Conservation (phyloP, 192 early-diverging fungal species). For the Coemansia sp. region DNA sequence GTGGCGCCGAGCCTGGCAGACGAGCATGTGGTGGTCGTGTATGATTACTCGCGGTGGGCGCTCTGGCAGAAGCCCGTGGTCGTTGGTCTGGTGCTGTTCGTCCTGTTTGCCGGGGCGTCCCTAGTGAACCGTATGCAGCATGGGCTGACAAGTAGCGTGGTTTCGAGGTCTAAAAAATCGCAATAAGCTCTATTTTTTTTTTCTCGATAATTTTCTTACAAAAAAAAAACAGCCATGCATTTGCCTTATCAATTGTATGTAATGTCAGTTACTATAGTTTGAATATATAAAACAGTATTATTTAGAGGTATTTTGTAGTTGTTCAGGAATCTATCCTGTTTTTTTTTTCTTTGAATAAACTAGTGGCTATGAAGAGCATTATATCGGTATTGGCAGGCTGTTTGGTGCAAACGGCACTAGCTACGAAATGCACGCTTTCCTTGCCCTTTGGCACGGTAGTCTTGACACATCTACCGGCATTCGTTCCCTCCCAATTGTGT, state of each 20-base stretch:
- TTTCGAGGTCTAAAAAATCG: neutral
- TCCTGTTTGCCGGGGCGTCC: conserved; percentile 58
- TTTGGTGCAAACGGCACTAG: too few species aligned
- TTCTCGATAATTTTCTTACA: too few species aligned
- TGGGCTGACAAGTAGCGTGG: conserved; percentile 7
- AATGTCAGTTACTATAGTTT: too few species aligned
- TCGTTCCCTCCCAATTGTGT: conserved; percentile 1
- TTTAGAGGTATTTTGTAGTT: too few species aligned
- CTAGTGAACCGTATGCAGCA: conserved; percentile 57
- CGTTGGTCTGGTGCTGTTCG: conserved; percentile 53
- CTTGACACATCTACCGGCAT: neutral
- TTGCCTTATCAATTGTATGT: too few species aligned
- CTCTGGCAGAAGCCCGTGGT: conserved; percentile 66
- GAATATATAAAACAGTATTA: too few species aligned
- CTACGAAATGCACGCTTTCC: neutral
- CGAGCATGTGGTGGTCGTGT: conserved; percentile 56
- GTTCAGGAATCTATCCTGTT: too few species aligned
- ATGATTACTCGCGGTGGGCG: conserved; percentile 44
- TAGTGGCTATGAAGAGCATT: too few species aligned
- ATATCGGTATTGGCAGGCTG: too few species aligned
- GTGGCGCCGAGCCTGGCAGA: conserved; percentile 68
- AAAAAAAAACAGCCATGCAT: too few species aligned
- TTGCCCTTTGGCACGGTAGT: conserved; percentile 8
- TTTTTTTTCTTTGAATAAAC: too few species aligned
- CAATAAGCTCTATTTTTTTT: too few species aligned